Conservation (phyloP, 129 eudicot genomes). For the Sambucus nigra region DNA sequence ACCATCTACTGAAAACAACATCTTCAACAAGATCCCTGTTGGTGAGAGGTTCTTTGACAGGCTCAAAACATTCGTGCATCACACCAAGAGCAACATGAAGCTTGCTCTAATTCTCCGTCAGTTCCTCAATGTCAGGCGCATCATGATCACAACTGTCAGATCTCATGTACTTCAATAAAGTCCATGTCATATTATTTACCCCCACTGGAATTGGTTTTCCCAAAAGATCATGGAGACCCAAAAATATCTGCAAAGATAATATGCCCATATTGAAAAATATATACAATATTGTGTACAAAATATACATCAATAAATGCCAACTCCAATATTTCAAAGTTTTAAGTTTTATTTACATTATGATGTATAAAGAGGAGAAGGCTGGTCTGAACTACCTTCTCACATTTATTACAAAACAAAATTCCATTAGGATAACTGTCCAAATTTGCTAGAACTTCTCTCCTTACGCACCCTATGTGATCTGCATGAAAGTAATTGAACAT, state of each 20-base stretch:
- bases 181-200: conserved; percentile 64
- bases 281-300: too few relatives aligned
- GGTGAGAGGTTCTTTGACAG: conserved; percentile 73
- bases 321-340: too few relatives aligned
- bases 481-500: conserved; percentile 17
- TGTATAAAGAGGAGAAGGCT: not conserved
- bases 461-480: conserved; percentile 73
- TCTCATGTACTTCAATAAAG: conserved; percentile 43
- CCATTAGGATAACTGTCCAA: conserved; percentile 21
- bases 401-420: conserved; percentile 64
- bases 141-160: conserved; percentile 19
- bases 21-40: conserved; percentile 78
- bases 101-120: conserved; percentile 55
- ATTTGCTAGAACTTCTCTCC: conserved; percentile 23
- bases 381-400: conserved; percentile 52
- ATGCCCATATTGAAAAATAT: not conserved
- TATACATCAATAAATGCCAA: too few relatives aligned
- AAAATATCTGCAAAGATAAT: conserved; percentile 41
- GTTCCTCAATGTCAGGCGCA: conserved; percentile 17
- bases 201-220: conserved; percentile 60
- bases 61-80: conserved; percentile 94
- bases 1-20: conserved; percentile 75
- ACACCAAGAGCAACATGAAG: conserved; percentile 71
- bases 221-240: conserved; percentile 47
- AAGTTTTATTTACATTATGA: too few relatives aligned